A percentile compares a stretch with the other conserved stretches of the same genome.
These are phyloP conservation scores for Hsuehochloa calcarea DNA, from an alignment of 176 grass and related monocot genomes.

Conservation along the genomic window DNA sequence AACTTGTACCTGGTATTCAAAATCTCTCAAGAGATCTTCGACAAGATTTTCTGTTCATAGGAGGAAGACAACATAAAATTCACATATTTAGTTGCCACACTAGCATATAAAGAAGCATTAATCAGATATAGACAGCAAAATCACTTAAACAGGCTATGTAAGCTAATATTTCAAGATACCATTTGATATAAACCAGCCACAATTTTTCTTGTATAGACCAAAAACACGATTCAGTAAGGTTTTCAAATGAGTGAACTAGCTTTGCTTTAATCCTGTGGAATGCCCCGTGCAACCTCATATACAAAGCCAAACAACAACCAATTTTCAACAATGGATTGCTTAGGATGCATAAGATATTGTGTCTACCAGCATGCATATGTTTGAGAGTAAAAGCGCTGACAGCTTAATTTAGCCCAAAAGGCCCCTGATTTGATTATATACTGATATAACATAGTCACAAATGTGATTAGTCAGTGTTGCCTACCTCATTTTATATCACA, in stretches of 20 bases:
- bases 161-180: not conserved
- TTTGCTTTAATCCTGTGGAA: not conserved
- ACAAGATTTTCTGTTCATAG: slow-evolving; percentile 62
- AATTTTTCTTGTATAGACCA: not conserved
- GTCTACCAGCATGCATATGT: not conserved
- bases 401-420: not conserved
- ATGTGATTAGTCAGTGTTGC: not conserved
- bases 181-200: not conserved
- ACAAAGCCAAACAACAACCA: not conserved
- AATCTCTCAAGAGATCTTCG: slow-evolving; percentile 50
- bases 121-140: not conserved
- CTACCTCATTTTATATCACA: not conserved
- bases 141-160: not conserved
- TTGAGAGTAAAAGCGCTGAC: not conserved
- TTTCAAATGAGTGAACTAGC: not conserved
- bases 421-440: not conserved
- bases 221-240: not conserved
- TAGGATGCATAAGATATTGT: not conserved
- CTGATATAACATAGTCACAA: not conserved
- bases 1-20: slow-evolving; percentile 44
- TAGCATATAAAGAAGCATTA: not conserved
- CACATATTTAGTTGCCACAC: not conserved
- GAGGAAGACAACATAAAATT: slow-evolving; percentile 7
- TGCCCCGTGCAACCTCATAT: not conserved
- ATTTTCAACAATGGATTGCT: not conserved